Evolutionary conservation across 176 grass and related monocot genomes (phyloP).

Genomic region (Ensete ventricosum): DNA sequence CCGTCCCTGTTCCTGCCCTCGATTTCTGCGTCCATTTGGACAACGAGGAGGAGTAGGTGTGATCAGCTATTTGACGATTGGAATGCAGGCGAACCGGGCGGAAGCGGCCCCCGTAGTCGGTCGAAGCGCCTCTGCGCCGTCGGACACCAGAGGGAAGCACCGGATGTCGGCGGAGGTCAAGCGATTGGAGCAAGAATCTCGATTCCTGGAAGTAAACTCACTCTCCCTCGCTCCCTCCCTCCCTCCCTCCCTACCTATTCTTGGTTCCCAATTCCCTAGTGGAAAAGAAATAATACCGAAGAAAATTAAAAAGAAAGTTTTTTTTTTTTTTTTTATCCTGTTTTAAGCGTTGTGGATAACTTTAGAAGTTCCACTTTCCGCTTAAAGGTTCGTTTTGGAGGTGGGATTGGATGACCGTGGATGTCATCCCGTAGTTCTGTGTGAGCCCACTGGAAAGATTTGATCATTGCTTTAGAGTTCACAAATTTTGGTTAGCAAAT

Average conservation of each 20-base stretch:
- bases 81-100: slow-evolving; percentile 4
- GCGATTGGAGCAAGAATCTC: slow-evolving; percentile 25
- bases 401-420: no score
- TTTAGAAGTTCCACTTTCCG: no score
- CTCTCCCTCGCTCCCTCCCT: background rate
- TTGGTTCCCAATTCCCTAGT: background rate
- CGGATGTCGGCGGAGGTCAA: slow-evolving; percentile 19
- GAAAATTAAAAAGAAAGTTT: background rate
- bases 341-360: background rate
- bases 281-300: background rate
- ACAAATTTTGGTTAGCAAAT: background rate
- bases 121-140: background rate
- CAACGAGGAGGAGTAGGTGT: no score
- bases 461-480: background rate
- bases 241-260: background rate
- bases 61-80: background rate
- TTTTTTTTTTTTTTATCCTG: no score
- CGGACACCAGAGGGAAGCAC: slow-evolving; percentile 22
- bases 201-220: slow-evolving; percentile 10
- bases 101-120: background rate
- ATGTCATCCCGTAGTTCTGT: no score
- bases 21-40: background rate
- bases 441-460: no score
- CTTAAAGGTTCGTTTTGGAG: no score
- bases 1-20: background rate